Evolutionary conservation across 176 grass and related monocot genomes (phyloP).

Genomic region (Ampelocalamus luodianensis): DNA sequence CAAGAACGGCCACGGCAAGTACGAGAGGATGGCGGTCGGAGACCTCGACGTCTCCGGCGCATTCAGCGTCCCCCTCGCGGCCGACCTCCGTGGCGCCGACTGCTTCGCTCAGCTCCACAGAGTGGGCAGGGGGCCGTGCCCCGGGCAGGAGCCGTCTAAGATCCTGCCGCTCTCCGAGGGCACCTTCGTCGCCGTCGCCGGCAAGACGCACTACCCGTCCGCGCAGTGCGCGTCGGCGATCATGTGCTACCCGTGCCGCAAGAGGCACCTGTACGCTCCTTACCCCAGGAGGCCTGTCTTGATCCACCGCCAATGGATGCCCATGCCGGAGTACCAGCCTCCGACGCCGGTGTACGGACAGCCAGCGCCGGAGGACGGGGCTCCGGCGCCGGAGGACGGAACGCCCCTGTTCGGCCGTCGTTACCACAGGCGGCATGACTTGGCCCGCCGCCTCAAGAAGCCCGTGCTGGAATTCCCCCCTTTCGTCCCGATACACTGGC

Average conservation of each 20-base stretch:
- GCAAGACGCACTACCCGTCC: neutral
- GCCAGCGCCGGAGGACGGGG: neutral
- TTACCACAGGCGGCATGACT: too few relatives aligned
- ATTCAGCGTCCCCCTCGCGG: constrained; percentile 14
- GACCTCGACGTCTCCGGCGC: neutral
- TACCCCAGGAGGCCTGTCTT: too few relatives aligned
- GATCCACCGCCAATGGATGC: too few relatives aligned
- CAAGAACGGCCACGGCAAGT: constrained; percentile 15
- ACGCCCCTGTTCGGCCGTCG: too few relatives aligned
- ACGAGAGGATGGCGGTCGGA: too few relatives aligned
- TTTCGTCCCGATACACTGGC: too few relatives aligned
- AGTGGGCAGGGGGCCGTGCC: neutral
- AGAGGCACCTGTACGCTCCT: neutral
- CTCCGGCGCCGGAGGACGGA: neutral
- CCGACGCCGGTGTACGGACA: neutral
- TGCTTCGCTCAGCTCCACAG: constrained; percentile 42
- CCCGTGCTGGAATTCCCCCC: too few relatives aligned
- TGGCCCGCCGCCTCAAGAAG: too few relatives aligned
- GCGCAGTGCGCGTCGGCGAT: neutral
- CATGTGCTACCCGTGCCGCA: constrained; percentile 4
- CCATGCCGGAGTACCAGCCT: neutral
- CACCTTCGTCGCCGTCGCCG: constrained; percentile 16
- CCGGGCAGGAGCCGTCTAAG: constrained; percentile 42
- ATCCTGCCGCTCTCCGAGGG: neutral
- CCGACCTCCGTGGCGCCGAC: neutral